Evolutionary conservation across 2,329 filamentous ascomycete genomes (phyloP), one percentile per base, ranked within the genome.

Genomic region (Pseudopyricularia cyperi): DNA sequence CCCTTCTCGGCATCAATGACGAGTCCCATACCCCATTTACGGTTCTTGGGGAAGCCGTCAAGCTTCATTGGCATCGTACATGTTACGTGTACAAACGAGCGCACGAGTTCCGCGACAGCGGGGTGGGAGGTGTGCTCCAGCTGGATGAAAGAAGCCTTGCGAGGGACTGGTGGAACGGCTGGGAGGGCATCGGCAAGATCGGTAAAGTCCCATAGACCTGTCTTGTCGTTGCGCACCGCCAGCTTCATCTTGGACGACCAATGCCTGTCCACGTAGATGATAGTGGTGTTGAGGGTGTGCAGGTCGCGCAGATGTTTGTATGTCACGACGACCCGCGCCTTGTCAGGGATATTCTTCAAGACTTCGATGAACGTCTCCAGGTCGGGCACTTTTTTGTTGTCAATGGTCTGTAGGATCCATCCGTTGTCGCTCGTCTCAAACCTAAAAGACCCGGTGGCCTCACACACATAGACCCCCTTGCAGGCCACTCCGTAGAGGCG

Each of bases 1-100:
- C 93, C 93, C 70, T 96, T 91, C 55, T 94, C 89, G 1, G 94
- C 93, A 67, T 98, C 93, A 56, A 98, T 87, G n/a, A 98, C 91
- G 35, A 98, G 72, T 37, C 93, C 93, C 75, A 95, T 96, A 1
- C 93, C 93, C 71, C 89, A 93, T 69, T 95, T 93, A 48, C 89
- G 79, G 58, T 93, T 89, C 66, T 93, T 88, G 6, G 93, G 94
- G 65, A 95, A 98, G n/a, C 93, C 93, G 65, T 98, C 93, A 9
- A 98, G 77, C 73, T 97, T 97, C 56, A 98, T 73, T 0, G 93
- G 93, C 84, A 98, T 91, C 24, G 84, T 87, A 60, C 90, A 95
- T 57, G 87, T 85, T 52, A 98, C 86, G 37, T 93, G 85, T 26
- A 98, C 91, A 64, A 98, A 97, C 63, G 90, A 96, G 58, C 87